These are phyloP conservation scores for Tylopilus subfusipes DNA, from an alignment of 768 basidiomycete species.

Conservation along the genomic window DNA sequence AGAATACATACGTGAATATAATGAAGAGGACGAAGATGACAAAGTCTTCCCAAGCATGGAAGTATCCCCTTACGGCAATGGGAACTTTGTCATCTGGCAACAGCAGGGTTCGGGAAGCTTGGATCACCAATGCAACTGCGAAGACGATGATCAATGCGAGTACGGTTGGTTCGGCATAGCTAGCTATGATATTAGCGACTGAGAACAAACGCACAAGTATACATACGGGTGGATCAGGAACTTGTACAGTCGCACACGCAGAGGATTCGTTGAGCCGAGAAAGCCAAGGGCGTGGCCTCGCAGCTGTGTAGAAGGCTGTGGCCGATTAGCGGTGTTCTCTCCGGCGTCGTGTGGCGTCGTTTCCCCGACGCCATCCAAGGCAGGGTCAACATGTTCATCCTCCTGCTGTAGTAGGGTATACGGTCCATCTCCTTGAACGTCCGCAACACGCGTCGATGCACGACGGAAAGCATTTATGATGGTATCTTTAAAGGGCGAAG, in stretches of 20 bases:
- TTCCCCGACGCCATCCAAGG: slow-evolving; percentile 34
- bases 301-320: slow-evolving; percentile 45
- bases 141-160: slow-evolving; percentile 83
- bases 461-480: slow-evolving; percentile 57
- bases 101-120: slow-evolving; percentile 64
- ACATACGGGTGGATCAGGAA: slow-evolving; percentile 71
- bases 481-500: slow-evolving; percentile 57
- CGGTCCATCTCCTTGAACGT: slow-evolving; percentile 60
- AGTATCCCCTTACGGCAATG: slow-evolving; percentile 66
- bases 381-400: slow-evolving; percentile 34
- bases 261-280: too few relatives aligned
- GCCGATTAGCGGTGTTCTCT: slow-evolving; percentile 37
- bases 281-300: slow-evolving; percentile 79
- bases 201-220: background rate
- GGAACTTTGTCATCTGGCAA: slow-evolving; percentile 41
- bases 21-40: slow-evolving; percentile 77
- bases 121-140: slow-evolving; percentile 75
- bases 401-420: slow-evolving; percentile 54
- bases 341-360: slow-evolving; percentile 30
- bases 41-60: slow-evolving; percentile 86
- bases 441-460: slow-evolving; percentile 75
- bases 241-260: slow-evolving; percentile 63
- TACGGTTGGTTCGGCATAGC: slow-evolving; percentile 84
- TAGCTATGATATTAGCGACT: slow-evolving; percentile 25
- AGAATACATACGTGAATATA: slow-evolving; percentile 69